Evolutionary conservation across 305 asterid genomes (phyloP), one percentile per base, ranked within the genome.

Genomic region (Ilex paraguariensis): DNA sequence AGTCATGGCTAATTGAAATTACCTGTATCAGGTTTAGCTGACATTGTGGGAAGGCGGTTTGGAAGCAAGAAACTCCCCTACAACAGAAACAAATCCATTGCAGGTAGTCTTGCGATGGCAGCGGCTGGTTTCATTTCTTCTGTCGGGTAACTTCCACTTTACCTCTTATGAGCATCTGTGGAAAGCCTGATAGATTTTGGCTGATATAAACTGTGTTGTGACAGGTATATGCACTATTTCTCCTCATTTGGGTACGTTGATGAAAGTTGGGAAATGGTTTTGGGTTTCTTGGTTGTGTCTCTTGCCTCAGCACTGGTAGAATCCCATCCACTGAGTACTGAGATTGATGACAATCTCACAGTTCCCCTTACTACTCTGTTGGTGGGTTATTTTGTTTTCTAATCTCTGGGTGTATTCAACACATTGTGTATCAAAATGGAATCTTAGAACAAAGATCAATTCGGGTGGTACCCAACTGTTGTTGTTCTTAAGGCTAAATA

Each of bases 251-350:
- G 99, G 53, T 90, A 68, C 69, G 65, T 93, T 39, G 78, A 83
- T 75, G 84, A 80, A 74, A 84, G 88, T 72, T 65, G 64, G 39
- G 57, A 77, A 42, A 79, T 71, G 94, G 84, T 81, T 53, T 13
- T 75, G 33, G 89, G 88, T 62, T 86, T 93, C 72, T 71, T 90
- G 70, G 55, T 71, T 15, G 86, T 81, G 44, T 92, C 98, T 39
- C 46, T 92, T 66, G 91, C 80, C 13, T 67, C 95, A 61, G 84
- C 97, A 48, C 72, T 92, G 68, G 94, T 90, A 2, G 98, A 92
- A 78, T 92, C 98, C 31, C 97, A 84, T 77, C 96, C 98, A 36
- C 32, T 89, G 49, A 92, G 98, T 82, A 84, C 83, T 2, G 81
- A 79, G 54, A 80, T 89, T 42, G 98, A 92, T 56, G 98, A 92